A percentile compares a stretch with the other conserved stretches of the same genome.
Evolutionary conservation across 2,329 filamentous ascomycete species (phyloP).

Genomic region (Raffaelea ambrosiae): DNA sequence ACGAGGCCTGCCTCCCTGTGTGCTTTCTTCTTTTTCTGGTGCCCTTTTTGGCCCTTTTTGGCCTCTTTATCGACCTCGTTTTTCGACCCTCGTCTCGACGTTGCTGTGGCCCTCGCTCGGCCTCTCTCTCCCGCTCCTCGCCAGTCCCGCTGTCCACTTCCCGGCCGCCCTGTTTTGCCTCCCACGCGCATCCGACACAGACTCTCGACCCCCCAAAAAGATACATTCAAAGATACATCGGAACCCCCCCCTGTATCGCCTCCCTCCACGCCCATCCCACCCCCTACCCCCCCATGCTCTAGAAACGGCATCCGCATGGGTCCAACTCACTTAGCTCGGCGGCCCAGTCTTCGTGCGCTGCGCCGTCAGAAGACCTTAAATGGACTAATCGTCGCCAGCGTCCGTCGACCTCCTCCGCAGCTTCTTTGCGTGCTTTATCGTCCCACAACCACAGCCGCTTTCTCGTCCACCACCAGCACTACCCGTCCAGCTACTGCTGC

Average conservation of each 20-base stretch:
- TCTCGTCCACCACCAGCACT: neutral
- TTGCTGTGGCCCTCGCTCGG: too few relatives aligned
- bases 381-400: conserved; percentile 10
- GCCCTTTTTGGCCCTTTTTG: neutral
- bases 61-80: too few relatives aligned
- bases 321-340: conserved; percentile 1
- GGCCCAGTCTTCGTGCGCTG: conserved; percentile 9
- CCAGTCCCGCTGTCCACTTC: too few relatives aligned
- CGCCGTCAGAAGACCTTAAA: conserved; percentile 11
- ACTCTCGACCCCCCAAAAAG: too few relatives aligned
- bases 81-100: too few relatives aligned
- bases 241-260: neutral
- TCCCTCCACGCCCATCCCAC: neutral
- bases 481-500: neutral
- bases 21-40: neutral
- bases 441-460: neutral
- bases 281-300: neutral
- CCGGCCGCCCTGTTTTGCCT: too few relatives aligned
- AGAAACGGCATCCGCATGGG: conserved; percentile 3
- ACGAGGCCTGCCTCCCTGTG: too few relatives aligned
- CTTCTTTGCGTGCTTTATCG: conserved; percentile 3
- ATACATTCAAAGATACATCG: too few relatives aligned
- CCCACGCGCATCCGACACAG: too few relatives aligned
- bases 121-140: too few relatives aligned
- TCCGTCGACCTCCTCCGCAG: neutral